Evolutionary conservation across 208 protist genomes (phyloP), one percentile per base, ranked within the genome.

Genomic region (Trypanosoma scelopori): DNA sequence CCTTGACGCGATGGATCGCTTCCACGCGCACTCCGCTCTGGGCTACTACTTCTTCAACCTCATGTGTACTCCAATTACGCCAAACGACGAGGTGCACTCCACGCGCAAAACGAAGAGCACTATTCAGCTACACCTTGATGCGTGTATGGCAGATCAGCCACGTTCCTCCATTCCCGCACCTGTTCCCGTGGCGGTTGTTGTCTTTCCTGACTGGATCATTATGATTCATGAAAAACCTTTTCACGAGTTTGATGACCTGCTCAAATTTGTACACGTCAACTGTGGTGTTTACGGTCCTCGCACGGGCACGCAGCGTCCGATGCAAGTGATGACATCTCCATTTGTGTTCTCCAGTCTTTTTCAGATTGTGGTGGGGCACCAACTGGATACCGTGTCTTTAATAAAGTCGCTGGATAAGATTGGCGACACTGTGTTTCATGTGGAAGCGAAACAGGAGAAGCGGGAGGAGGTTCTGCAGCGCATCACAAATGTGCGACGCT

Each of bases 151-250:
- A 1, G 71, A 64, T 5, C 63, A 72, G 12, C 76, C 84, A 28
- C 74, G 71, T n/a, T 58, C 73, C 51, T 76, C 72, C 15, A 74
- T 86, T 27, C 69, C 84, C 1, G 73, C 87, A 6, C 65, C 80
- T 6, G 77, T 93, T 15, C 32, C 82, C 7, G 78, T 95, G 15
- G 82, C 79, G 7, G 70, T 91, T 27, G 72, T 95, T n/a, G 67
- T 86, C 25, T 95, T 93, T 55, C 57, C 65, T 12, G 81, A 92
- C 39, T 95, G 87, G 87, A 81, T 95, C 51, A 79, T 95, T 65
- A 95, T 86, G 18, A 76, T 95, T 12, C 90, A 95, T 70, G 81
- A 93, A 46, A 71, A 89, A 50, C 86, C 90, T 2, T 95, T 95
- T 66, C 78, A 82, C 25, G 90, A 95, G 72, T 79, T 95, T 75